A percentile compares a stretch with the other conserved stretches of the same genome.
Evolutionary conservation across 2,329 filamentous ascomycete genomes (phyloP).

Genomic region (Trichoderma afroharzianum): DNA sequence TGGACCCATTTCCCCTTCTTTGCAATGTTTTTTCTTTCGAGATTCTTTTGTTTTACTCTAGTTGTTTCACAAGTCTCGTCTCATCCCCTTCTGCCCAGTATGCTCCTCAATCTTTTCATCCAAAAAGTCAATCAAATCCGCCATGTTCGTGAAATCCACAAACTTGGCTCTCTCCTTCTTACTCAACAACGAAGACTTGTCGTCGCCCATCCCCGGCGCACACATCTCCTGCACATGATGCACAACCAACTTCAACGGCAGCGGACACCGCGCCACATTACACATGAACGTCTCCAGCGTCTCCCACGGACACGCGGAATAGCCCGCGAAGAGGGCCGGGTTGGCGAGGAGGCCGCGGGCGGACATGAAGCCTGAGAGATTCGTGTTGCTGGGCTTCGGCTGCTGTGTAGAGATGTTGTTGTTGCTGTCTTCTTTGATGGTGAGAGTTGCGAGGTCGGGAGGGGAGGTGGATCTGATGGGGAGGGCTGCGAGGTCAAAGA

Average conservation of each 20-base stretch:
- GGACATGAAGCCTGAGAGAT: constrained; percentile 64
- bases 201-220: constrained; percentile 51
- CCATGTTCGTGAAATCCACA: constrained; percentile 48
- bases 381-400: constrained; percentile 39
- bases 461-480: constrained; percentile 36
- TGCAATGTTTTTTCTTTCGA: background rate
- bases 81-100: constrained; percentile 30
- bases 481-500: constrained; percentile 54
- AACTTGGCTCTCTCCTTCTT: constrained; percentile 53
- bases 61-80: constrained; percentile 32
- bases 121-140: constrained; percentile 59
- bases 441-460: constrained; percentile 32
- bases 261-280: constrained; percentile 52
- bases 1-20: background rate
- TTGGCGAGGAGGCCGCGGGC: constrained; percentile 65
- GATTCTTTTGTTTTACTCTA: background rate
- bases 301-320: constrained; percentile 56
- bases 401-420: background rate
- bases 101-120: constrained; percentile 46
- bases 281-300: constrained; percentile 61
- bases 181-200: constrained; percentile 51
- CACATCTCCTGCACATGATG: constrained; percentile 69
- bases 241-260: constrained; percentile 60
- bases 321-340: constrained; percentile 60
- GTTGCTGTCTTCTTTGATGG: constrained; percentile 22